A percentile compares a stretch with the other conserved stretches of the same genome.
Conservation (phyloP, 73 alveolate genomes). For the Diophrys appendiculata region DNA sequence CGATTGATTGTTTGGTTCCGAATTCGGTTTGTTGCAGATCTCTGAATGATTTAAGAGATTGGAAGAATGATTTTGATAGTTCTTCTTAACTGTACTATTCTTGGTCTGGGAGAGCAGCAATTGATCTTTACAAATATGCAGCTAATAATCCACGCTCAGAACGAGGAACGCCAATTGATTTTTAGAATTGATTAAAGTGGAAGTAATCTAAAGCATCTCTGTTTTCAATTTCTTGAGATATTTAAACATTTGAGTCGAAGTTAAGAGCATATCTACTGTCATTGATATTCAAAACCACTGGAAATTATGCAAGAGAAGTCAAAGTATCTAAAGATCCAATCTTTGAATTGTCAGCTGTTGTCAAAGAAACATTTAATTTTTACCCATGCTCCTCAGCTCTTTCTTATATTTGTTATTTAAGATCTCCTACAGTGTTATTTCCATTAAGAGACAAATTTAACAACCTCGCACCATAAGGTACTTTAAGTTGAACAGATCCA, state of each 20-base stretch:
- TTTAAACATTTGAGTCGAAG: not conserved
- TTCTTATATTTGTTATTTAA: no score
- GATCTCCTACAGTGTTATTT: no score
- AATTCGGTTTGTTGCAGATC: slow-evolving; percentile 16
- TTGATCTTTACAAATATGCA: not conserved
- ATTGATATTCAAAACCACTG: not conserved
- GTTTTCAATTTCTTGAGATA: not conserved
- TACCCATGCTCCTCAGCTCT: no score
- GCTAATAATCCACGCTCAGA: not conserved
- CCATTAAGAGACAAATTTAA: no score
- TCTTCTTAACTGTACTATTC: not conserved
- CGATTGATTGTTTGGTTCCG: slow-evolving; percentile 16
- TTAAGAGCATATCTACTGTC: not conserved
- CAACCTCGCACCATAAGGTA: no score
- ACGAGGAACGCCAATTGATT: not conserved
- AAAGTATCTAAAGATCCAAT: no score
- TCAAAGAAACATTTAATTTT: no score
- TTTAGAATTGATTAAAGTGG: not conserved
- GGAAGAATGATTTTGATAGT: slow-evolving; percentile 6
- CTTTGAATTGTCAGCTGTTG: no score
- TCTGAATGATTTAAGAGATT: slow-evolving; percentile 27
- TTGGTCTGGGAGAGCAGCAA: not conserved
- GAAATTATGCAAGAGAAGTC: no score
- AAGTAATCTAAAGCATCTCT: not conserved
- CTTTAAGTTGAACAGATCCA: no score